Evolutionary conservation across 1,284 basidiomycete species (phyloP).

Genomic region (Mycena sp.): DNA sequence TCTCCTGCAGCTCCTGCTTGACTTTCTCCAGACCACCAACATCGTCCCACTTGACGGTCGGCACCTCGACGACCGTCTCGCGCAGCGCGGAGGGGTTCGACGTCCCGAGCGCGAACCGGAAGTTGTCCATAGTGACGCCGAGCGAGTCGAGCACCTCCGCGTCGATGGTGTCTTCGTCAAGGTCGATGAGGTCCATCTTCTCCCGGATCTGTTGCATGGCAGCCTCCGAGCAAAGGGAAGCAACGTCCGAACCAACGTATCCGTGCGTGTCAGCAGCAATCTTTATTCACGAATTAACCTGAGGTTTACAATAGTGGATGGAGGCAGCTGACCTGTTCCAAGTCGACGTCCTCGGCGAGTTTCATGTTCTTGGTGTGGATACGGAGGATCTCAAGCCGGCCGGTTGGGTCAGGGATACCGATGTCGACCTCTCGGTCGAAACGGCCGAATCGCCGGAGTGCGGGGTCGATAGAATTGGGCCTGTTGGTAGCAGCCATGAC

Average conservation of each 20-base stretch:
- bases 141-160: constrained; percentile 98
- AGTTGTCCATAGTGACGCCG: constrained; percentile 98
- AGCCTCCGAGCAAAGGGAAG: constrained; percentile 95
- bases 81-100: constrained; percentile 97
- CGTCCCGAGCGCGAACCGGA: constrained; percentile 94
- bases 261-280: constrained; percentile 99
- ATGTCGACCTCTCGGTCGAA: constrained; percentile 99
- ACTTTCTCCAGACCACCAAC: constrained; percentile 99
- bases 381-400: constrained; percentile 97
- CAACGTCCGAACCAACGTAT: constrained; percentile 98
- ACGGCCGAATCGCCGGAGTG: constrained; percentile 96
- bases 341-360: constrained; percentile 96
- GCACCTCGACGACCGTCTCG: constrained; percentile 96
- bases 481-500: constrained; percentile 99
- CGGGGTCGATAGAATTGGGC: constrained; percentile 99
- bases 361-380: constrained; percentile 99
- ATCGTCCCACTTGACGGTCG: constrained; percentile 93
- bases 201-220: constrained; percentile 99
- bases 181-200: constrained; percentile 96
- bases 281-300: constrained; percentile 54
- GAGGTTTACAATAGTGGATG: constrained; percentile 41
- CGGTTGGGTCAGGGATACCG: constrained; percentile 81
- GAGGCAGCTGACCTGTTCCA: constrained; percentile 87
- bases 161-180: constrained; percentile 95
- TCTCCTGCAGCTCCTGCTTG: constrained; percentile 99